Evolutionary conservation across 2,329 filamentous ascomycete species (phyloP), one percentile per base, ranked within the genome.

Genomic region (Lachnellula subtilissima): DNA sequence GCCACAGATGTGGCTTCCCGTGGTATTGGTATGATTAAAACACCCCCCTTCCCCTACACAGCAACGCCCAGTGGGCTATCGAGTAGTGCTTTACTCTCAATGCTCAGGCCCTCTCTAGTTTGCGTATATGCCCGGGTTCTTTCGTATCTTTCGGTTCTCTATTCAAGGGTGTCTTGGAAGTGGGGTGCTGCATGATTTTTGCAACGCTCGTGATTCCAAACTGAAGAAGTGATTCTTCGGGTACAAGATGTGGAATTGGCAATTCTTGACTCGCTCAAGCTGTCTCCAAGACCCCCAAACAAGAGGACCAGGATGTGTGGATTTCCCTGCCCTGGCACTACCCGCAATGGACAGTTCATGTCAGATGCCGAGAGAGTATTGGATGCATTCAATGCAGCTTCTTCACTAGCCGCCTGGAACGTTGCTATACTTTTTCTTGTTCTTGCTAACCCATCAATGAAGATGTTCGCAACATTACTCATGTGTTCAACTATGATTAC

Each of bases 401-500:
- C 60, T 65, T 66, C 65, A 70, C 64, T 67, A 66, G 65, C 60
- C 64, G 64, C 75, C 80, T 84, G 82, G 81, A 82, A 78, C 74
- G 75, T 82, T 85, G 81, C 80, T 80, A 80, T 78, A 76, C 68
- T 71, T 73, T 70, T 75, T 74, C 80, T 78, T 78, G 76, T 79
- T 82, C 79, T 76, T 84, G 84, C 91, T 96, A 95, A 96, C 89
- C 82, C 84, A 75, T 82, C 73, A 78, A 74, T 79, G 73, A 97
- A 97, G 94, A 99, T 88, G 94, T 99, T 81, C 93, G 92, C 80
- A 96, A 99, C 84, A 99, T 99, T 81, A 97, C 94, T 78, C 94
- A 99, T 80, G 94, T 99, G 78, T 84, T 99, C 79, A 97, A 97
- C 86, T 97, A 97, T 89, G 94, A 97, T 76, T 97, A 97, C 78